phyloP scores from a whole-genome alignment of 352 stramenopile species.

The Elongisporangium anandrum region DNA sequence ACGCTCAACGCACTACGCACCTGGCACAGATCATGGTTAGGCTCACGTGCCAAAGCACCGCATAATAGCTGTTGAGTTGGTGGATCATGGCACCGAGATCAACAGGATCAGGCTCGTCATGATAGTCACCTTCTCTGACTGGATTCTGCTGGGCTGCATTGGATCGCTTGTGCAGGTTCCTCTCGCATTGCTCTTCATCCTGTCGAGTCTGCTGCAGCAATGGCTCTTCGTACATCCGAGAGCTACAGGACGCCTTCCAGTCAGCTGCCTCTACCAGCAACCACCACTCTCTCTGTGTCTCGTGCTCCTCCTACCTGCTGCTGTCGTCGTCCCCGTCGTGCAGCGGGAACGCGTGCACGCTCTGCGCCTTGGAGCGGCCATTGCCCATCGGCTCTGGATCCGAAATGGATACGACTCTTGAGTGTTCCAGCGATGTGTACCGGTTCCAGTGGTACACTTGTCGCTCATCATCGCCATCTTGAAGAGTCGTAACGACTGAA shows the following conservation, averaged over 20 bases:
- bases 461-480: conserved; percentile 4
- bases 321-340: conserved; percentile 16
- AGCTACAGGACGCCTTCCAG: conserved; percentile 9
- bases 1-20: too few relatives aligned
- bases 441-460: background rate
- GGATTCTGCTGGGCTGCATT: conserved; percentile 5
- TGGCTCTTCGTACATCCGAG: conserved; percentile 47
- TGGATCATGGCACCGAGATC: conserved; percentile 36
- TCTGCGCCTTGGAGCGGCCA: conserved; percentile 23
- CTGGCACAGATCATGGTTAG: conserved; percentile 69
- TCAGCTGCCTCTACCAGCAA: conserved; percentile 2
- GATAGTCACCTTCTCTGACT: background rate
- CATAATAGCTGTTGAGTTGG: conserved; percentile 75
- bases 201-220: conserved; percentile 29
- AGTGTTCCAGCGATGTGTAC: conserved; percentile 4
- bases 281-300: too few relatives aligned
- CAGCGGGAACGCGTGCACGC: conserved; percentile 24
- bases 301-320: conserved; percentile 12
- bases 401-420: background rate
- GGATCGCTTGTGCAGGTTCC: conserved; percentile 1
- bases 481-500: conserved; percentile 3
- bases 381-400: conserved; percentile 30
- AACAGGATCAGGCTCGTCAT: conserved; percentile 8
- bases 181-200: background rate
- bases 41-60: conserved; percentile 66